Conservation (phyloP, 495 filamentous ascomycete genomes). For the Aspergillus affinis region DNA sequence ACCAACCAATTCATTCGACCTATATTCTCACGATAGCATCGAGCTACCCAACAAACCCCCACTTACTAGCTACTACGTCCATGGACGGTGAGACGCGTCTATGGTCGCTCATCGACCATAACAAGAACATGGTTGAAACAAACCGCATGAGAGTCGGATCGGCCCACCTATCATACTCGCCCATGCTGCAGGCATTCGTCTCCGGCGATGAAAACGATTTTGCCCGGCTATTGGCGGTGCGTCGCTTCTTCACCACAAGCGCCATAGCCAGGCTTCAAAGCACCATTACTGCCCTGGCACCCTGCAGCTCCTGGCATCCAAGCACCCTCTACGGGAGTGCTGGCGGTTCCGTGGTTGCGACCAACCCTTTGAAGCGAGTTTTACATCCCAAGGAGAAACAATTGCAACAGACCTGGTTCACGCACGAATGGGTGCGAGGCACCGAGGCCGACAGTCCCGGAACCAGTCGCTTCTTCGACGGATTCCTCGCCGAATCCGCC, state of each 20-base stretch:
- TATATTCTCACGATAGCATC: slow-evolving; percentile 58
- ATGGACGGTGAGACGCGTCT: slow-evolving; percentile 61
- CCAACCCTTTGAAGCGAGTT: slow-evolving; percentile 56
- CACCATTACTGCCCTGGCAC: slow-evolving; percentile 41
- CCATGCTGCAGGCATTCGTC: slow-evolving; percentile 53
- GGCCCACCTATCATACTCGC: slow-evolving; percentile 53
- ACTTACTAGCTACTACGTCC: slow-evolving; percentile 52
- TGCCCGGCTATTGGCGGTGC: slow-evolving; percentile 50
- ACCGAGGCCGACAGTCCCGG: slow-evolving; percentile 33
- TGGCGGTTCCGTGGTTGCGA: slow-evolving; percentile 53
- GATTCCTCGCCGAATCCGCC: slow-evolving; percentile 51
- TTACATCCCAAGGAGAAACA: slow-evolving; percentile 53
- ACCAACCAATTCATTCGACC: slow-evolving; percentile 55
- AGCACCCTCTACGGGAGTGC: slow-evolving; percentile 54
- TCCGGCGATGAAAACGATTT: slow-evolving; percentile 59
- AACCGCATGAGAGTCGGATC: slow-evolving; percentile 52
- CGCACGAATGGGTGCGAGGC: slow-evolving; percentile 55
- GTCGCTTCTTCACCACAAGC: slow-evolving; percentile 56
- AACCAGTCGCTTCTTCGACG: slow-evolving; percentile 58
- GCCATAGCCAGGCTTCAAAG: slow-evolving; percentile 36
- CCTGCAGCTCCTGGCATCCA: slow-evolving; percentile 51
- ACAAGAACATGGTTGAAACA: slow-evolving; percentile 48
- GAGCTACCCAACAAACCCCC: slow-evolving; percentile 59
- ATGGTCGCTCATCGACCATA: slow-evolving; percentile 52
- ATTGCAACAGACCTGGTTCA: slow-evolving; percentile 63